Evolutionary conservation across 192 early-diverging fungal genomes (phyloP).

Genomic region (Gryganskiella cystojenkinii): DNA sequence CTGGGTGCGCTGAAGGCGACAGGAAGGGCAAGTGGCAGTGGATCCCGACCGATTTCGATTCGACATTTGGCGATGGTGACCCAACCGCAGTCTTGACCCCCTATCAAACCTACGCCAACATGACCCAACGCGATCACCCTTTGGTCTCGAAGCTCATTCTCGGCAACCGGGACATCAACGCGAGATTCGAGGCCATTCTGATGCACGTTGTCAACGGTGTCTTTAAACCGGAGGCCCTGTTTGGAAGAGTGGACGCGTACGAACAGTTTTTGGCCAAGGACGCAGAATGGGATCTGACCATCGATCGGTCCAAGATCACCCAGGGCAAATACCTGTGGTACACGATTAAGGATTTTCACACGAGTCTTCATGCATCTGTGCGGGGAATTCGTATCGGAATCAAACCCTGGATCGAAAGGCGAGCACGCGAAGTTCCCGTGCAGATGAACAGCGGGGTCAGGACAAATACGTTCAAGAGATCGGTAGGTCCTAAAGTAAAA

Average conservation of each 20-base stretch:
- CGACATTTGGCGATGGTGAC: slow-evolving; percentile 49
- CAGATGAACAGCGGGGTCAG: too few species aligned
- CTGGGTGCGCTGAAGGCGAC: neutral
- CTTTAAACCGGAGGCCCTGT: slow-evolving; percentile 17
- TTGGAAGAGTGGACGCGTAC: slow-evolving; percentile 23
- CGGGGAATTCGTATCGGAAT: too few species aligned
- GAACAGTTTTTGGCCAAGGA: slow-evolving; percentile 39
- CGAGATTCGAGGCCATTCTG: slow-evolving; percentile 35
- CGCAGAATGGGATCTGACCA: slow-evolving; percentile 32
- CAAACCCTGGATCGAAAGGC: too few species aligned
- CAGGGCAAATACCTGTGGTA: too few species aligned
- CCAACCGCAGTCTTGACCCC: slow-evolving; percentile 12
- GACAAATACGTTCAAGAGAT: too few species aligned
- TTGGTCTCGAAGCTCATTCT: slow-evolving; percentile 28
- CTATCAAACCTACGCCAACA: slow-evolving; percentile 22
- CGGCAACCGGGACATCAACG: slow-evolving; percentile 14
- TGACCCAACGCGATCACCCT: slow-evolving; percentile 25
- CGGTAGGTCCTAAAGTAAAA: too few species aligned
- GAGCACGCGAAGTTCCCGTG: too few species aligned
- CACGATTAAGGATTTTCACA: too few species aligned
- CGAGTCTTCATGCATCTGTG: too few species aligned
- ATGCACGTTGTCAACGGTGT: slow-evolving; percentile 19
- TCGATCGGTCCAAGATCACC: neutral
- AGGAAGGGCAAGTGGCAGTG: slow-evolving; percentile 45
- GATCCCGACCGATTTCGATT: slow-evolving; percentile 56